These are phyloP conservation scores for Apostasia ramifera DNA, from an alignment of 106 monocot genomes.

Conservation along the genomic window DNA sequence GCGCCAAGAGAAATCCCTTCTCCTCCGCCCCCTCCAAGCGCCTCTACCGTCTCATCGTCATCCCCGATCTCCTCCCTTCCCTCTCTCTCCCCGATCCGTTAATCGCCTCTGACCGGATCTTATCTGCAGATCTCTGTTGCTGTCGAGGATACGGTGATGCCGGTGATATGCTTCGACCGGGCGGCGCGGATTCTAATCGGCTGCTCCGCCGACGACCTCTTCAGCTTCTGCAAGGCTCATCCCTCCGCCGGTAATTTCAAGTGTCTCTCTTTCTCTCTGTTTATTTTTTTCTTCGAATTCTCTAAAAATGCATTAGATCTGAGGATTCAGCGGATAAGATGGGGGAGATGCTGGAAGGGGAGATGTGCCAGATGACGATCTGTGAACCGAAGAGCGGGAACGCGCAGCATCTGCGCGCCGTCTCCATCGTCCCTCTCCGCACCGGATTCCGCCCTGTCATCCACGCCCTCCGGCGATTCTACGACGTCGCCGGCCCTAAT, in stretches of 20 bases:
- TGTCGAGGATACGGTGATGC: slow-evolving; percentile 35
- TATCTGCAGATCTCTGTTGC: slow-evolving; percentile 49
- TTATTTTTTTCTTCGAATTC: neutral
- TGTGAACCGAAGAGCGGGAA: slow-evolving; percentile 33
- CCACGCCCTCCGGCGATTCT: slow-evolving; percentile 24
- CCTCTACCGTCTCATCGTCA: slow-evolving; percentile 48
- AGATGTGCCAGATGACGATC: slow-evolving; percentile 59
- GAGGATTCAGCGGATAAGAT: slow-evolving; percentile 29
- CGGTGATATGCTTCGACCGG: slow-evolving; percentile 69
- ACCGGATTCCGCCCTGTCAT: slow-evolving; percentile 52
- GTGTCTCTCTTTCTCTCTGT: neutral
- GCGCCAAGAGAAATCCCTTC: slow-evolving; percentile 17
- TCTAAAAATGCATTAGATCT: neutral
- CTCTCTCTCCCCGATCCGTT: neutral
- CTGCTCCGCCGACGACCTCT: slow-evolving; percentile 68
- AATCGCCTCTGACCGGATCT: neutral
- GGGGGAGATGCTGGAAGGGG: slow-evolving; percentile 50
- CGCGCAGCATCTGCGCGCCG: slow-evolving; percentile 62
- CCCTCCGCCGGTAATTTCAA: slow-evolving; percentile 22
- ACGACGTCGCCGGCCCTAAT: slow-evolving; percentile 6
- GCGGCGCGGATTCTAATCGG: slow-evolving; percentile 52
- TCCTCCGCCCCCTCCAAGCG: slow-evolving; percentile 22
- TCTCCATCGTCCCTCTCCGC: slow-evolving; percentile 46
- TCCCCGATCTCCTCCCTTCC: neutral
- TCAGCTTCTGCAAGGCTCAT: slow-evolving; percentile 39